Base-by-base conservation (phyloP, 179 eudicot genomes). In the Vitellaria paradoxa region DNA sequence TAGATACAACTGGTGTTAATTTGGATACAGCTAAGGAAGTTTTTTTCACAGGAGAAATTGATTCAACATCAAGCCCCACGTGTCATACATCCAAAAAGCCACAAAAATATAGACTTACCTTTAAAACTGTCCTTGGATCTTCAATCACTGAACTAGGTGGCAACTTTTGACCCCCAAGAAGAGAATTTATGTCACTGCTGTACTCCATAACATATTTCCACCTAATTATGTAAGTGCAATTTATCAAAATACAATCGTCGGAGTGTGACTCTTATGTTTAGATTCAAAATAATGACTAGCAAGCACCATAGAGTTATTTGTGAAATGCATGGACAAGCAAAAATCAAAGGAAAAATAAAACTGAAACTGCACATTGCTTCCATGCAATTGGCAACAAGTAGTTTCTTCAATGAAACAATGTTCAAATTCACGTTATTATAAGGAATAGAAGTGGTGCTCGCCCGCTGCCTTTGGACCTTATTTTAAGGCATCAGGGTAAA, bases 131-230 rank as follows among this genome's bases (percentile, higher is more conserved):
- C 83, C 80, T 89, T 10, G 91, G 90, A 26, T 93, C 98, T 79
- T 93, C 99, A 82, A 96, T 80, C 69, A 65, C 79, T 8, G 88
- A 78, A 81, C 65, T 65, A 85, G 83, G 78, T 70, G 85, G 76
- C 45, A 79, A 75, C 82, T 85, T 91, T 70, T 81, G 77, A 78
- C 82, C 76, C 46, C 93, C 91, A 82, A 96, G 90, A 82, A 93
- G 94, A 81, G 87, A 88, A 66, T 84, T 90, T 77, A 96, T 91
- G 72, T 90, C 94, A 81, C 84, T 89, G 84, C 96, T 90, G 73
- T 96, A 96, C 87, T 91, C 98, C 88, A 89, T 79, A 47, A 90
- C 86, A 78, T 88, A 83, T 68, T 83, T 91, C 89, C 85, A 90
- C 93, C 99, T 96, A 87, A 78, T 73, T 20, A 84, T 56, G 10